Base-by-base conservation (phyloP, 164 flowering plant genomes). In the Akebia trifoliata region DNA sequence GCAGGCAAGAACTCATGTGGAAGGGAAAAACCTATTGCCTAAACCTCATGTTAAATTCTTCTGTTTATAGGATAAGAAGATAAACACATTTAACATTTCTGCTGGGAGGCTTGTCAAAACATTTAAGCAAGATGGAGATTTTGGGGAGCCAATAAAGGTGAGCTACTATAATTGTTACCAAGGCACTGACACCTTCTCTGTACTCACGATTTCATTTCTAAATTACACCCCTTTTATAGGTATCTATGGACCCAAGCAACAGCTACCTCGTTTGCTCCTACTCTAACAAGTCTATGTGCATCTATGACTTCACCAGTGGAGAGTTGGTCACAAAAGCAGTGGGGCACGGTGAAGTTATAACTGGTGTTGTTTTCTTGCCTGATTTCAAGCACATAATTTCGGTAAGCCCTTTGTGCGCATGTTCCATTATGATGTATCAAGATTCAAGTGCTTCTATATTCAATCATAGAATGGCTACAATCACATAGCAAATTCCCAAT, bases 111-210 rank as follows among this genome's bases (percentile, higher is more conserved):
- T 75, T 49, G 55, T 75, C 55, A 73, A 64, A 71, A 72, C 82
- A 44, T 74, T 84, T 61, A 79, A 77, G 62, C 88, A 65, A 54
- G 68, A 71, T 42, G 76, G 69, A 64, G 74, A 76, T 22, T 66
- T 66, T 57, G 90, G 90, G 43, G 81, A 86, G 34, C 90, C 88
- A 32, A 71, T 76, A 66, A 86, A 86, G 80, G 90, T 83, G 63
- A 51, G 74, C 12, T 35, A 34, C 25, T 42, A 25, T 45, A 22
- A 21, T 36, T 2, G 42, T 37, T 50, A 55, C 57, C 8, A 18
- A 39, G 1, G 35, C 49, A 22, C 35, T 4, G 12, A 36, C 3
- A 54, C 31, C 28, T 11, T 43, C 49, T 51, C 36, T 36, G 9
- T 20, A 35, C 36, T 64, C 37, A 29, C 49, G 44, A 48, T 53